A percentile compares a stretch with the other conserved stretches of the same genome.
Conservation (phyloP, 192 early-diverging fungal genomes). For the Gorgonomyces haynaldii region DNA sequence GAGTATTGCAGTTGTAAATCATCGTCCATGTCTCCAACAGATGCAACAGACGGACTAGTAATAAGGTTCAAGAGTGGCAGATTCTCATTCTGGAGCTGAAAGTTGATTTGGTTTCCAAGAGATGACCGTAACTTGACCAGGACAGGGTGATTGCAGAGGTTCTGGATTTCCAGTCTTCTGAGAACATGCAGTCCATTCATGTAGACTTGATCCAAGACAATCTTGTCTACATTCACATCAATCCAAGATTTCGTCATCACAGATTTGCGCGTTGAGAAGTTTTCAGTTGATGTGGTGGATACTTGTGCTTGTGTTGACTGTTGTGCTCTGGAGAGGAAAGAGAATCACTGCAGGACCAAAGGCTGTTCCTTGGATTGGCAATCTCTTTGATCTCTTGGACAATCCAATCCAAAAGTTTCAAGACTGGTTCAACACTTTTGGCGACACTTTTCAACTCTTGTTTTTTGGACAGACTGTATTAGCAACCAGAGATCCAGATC, state of each 20-base stretch:
- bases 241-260: not conserved
- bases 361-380: too few species aligned
- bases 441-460: too few species aligned
- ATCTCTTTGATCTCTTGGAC: too few species aligned
- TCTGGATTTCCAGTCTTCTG: slow-evolving; percentile 57
- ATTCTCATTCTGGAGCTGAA: slow-evolving; percentile 81
- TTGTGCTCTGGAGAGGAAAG: too few species aligned
- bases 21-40: slow-evolving; percentile 5
- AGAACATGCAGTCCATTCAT: slow-evolving; percentile 72
- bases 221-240: slow-evolving; percentile 1
- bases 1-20: slow-evolving; percentile 9
- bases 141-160: slow-evolving; percentile 44
- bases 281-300: too few species aligned
- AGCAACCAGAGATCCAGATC: too few species aligned
- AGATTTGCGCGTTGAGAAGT: too few species aligned
- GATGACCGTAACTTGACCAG: slow-evolving; percentile 61
- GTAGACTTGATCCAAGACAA: slow-evolving; percentile 26
- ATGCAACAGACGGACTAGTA: slow-evolving; percentile 14
- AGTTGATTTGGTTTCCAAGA: slow-evolving; percentile 64
- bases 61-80: slow-evolving; percentile 49
- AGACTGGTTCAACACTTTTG: too few species aligned
- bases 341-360: too few species aligned
- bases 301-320: too few species aligned
- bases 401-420: too few species aligned
- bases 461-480: too few species aligned